Base-by-base conservation (phyloP, 371 early-diverging fungal genomes). In the Mortierella sp. region DNA sequence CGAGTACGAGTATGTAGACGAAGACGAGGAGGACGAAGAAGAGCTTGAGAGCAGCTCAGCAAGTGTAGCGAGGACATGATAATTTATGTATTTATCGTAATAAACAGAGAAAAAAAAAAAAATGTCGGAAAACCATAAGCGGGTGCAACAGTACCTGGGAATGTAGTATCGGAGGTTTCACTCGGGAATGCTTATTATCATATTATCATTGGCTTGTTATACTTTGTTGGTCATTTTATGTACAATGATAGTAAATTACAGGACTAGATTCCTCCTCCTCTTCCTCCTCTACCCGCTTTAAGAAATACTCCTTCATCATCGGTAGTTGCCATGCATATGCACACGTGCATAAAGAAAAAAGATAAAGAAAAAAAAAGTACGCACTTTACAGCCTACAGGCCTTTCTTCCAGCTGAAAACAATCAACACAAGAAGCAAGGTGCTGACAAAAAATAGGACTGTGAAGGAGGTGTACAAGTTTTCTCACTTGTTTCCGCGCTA, bases 1-100 rank as follows among this genome's bases (percentile, higher is more conserved):
- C 64, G 83, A 66, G 26, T 72, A 80, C 55, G 81, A 70, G 4
- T 76, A 81, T 49, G 83, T 76, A 67, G 83, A 81, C 16, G 77
- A 76, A 3, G 73, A 70, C 16, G 70, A 70, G 22, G 77, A 81
- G 3, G 73, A 73, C 9, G 70, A 70, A 18, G 72, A 70, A 20
- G 72, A 74, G 16, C 37, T 11, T 30, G 49, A 20, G 26, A 57
- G 32, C 35, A 67, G 67, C 57, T 35, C 66, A 26, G 24, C 20
- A 60, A 66, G 59, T 28, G 14, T 64, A 39, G 35, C 58, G 2
- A 68, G 64, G 24, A 62, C 52, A 59, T 43, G 26, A 32, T 58
- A 16, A 66, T 14, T 12, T 30, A 16, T 35, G 22, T 32, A 59
- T 32, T 61, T 61, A n/a, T 20, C 20, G 8, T 52, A 52, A 52